Evolutionary conservation across 805 yeast genomes (phyloP).

Genomic region (Nakazawaea molendinolei): DNA sequence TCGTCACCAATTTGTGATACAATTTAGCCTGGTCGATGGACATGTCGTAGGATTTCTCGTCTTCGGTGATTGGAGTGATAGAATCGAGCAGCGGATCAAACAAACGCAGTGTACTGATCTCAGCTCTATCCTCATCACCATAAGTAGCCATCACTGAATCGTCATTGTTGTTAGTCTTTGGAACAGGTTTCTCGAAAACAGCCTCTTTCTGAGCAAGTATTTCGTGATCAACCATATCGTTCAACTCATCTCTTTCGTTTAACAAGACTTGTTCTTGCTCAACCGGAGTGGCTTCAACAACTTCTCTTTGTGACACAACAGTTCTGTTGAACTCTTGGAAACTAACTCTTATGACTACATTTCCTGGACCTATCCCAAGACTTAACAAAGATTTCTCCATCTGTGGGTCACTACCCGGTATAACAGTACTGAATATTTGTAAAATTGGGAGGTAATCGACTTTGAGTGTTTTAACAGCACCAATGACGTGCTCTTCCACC

Average conservation of each 20-base stretch:
- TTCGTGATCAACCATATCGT: slow-evolving; percentile 11
- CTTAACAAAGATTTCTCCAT: slow-evolving; percentile 18
- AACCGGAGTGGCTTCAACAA: background rate
- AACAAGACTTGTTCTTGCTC: slow-evolving; percentile 5
- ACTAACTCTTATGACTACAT: slow-evolving; percentile 21
- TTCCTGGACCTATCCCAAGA: slow-evolving; percentile 21
- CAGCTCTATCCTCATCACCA: background rate
- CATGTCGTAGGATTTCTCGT: slow-evolving; percentile 37
- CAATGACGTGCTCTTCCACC: background rate
- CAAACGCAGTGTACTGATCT: too few relatives aligned
- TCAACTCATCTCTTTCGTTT: slow-evolving; percentile 5
- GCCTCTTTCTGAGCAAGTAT: slow-evolving; percentile 6
- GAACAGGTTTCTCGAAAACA: slow-evolving; percentile 3
- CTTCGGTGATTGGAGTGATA: slow-evolving; percentile 13
- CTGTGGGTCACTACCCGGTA: too few relatives aligned
- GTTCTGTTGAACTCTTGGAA: slow-evolving; percentile 13
- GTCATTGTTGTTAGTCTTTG: background rate
- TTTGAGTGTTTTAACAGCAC: slow-evolving; percentile 2
- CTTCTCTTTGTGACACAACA: background rate
- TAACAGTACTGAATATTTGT: slow-evolving; percentile 19
- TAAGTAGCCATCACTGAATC: background rate
- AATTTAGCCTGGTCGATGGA: slow-evolving; percentile 45
- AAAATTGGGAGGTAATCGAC: slow-evolving; percentile 16
- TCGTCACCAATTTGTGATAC: slow-evolving; percentile 43
- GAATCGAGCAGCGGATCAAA: background rate